A percentile compares a stretch with the other conserved stretches of the same genome.
Conservation (phyloP, 371 early-diverging fungal genomes). For the Zopfochytrium polystomum region DNA sequence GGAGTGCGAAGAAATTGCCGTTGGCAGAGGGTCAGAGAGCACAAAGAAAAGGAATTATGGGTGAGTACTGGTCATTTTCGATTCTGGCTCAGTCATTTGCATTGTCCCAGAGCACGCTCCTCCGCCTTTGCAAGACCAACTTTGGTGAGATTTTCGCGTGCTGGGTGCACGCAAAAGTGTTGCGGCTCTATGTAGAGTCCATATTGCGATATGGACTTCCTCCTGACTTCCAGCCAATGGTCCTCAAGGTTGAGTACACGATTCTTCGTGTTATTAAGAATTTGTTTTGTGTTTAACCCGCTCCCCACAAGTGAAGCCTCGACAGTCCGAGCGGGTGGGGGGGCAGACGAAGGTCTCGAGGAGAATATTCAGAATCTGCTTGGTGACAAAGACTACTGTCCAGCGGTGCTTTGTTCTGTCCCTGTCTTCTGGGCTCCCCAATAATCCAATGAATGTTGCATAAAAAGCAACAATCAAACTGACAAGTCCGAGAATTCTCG, state of each 20-base stretch:
- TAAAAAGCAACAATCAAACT: too few species aligned
- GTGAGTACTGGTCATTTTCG: slow-evolving; percentile 36
- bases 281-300: not conserved
- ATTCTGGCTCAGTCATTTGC: not conserved
- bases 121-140: slow-evolving; percentile 84
- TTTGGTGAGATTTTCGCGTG: slow-evolving; percentile 88
- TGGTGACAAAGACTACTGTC: slow-evolving; percentile 82
- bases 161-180: slow-evolving; percentile 90
- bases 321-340: slow-evolving; percentile 55
- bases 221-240: slow-evolving; percentile 84
- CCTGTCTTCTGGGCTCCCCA: slow-evolving; percentile 34
- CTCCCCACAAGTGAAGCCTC: slow-evolving; percentile 60
- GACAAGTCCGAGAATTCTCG: too few species aligned
- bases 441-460: too few species aligned
- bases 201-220: slow-evolving; percentile 95
- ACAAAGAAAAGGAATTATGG: slow-evolving; percentile 76
- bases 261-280: slow-evolving; percentile 1
- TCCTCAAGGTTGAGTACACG: slow-evolving; percentile 62
- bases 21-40: slow-evolving; percentile 66
- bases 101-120: slow-evolving; percentile 57
- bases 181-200: slow-evolving; percentile 94
- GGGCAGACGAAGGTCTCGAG: slow-evolving; percentile 63
- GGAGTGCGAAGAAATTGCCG: slow-evolving; percentile 61
- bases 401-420: slow-evolving; percentile 68
- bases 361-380: slow-evolving; percentile 75